Base-by-base conservation (phyloP, 2,329 filamentous ascomycete species). In the Annulohypoxylon truncatum region DNA sequence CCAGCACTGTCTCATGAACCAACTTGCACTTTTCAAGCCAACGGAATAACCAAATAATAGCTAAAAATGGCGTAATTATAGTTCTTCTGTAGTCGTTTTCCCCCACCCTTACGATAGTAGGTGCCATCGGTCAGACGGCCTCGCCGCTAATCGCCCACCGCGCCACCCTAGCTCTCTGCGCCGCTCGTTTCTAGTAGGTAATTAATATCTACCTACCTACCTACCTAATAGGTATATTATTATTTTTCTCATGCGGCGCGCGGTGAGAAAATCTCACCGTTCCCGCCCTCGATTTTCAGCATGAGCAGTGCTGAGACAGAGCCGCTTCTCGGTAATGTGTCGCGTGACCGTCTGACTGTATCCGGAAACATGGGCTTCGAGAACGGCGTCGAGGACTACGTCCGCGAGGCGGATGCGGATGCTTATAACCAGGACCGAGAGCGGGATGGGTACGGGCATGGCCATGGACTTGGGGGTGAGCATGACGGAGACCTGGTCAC, bases 401-500 rank as follows among this genome's bases (percentile, higher is more conserved):
- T 51, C 44, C 51, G 42, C 22, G 58, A 63, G 15, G 33, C 55
- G n/a, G 50, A 42, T 40, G n/a, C 31, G 9, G 48, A 31, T 7
- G 38, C 3, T 15, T 18, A 67, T 46, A n/a, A 5, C 5, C 57
- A 65, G 12, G 42, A 64, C 10, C 64, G 80, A 47, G 79, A 79
- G 65, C 82, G n/a, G 18, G 42, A 42, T 40, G 10, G 35, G 12
- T 50, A 38, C 7, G 51, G 2, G 13, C 35, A 64, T 50, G n/a
- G n/a, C n/a, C n/a, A n/a, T n/a, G n/a, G n/a, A n/a, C n/a, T n/a
- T n/a, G n/a, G n/a, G n/a, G n/a, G n/a, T n/a, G 61, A 65, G n/a
- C 46, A 64, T 12, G 66, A 80, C 46, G 79, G 80, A 64, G 82
- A 85, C 66, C 77, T 87, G 51, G 79, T 83, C 57, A 83, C 82